These are phyloP conservation scores for Talaromyces thailandensis DNA, from an alignment of 495 filamentous ascomycete species.

Conservation along the genomic window DNA sequence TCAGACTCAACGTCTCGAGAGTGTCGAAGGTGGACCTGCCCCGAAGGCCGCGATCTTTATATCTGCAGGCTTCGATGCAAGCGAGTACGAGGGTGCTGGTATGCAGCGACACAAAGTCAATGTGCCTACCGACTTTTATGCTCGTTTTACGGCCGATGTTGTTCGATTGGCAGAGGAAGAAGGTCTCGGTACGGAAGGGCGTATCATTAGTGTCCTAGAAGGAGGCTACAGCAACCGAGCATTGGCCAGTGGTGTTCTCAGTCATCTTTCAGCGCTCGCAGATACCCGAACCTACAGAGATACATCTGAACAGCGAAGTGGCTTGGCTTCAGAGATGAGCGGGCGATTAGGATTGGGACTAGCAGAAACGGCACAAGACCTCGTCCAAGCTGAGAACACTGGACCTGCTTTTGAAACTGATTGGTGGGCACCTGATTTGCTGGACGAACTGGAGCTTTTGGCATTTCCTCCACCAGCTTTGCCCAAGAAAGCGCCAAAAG, in stretches of 20 bases:
- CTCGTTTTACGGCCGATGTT: slow-evolving; percentile 76
- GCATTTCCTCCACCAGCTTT: slow-evolving; percentile 37
- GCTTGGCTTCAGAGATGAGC: slow-evolving; percentile 20
- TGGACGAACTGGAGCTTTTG: slow-evolving; percentile 57
- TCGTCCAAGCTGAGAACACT: slow-evolving; percentile 1
- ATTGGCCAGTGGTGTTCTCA: slow-evolving; percentile 75
- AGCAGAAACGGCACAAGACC: not conserved
- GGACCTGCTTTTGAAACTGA: slow-evolving; percentile 45
- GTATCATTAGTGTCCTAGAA: slow-evolving; percentile 87
- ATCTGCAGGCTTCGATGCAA: slow-evolving; percentile 93
- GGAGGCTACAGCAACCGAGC: slow-evolving; percentile 93
- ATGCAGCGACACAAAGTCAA: slow-evolving; percentile 96
- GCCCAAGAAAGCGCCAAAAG: slow-evolving; percentile 42
- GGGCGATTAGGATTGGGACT: slow-evolving; percentile 14
- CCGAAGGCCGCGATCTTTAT: slow-evolving; percentile 86
- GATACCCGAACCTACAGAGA: slow-evolving; percentile 14
- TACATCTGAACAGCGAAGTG: slow-evolving; percentile 5
- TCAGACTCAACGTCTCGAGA: slow-evolving; percentile 54
- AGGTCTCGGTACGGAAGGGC: slow-evolving; percentile 64
- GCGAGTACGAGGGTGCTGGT: slow-evolving; percentile 78
- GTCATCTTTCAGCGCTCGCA: slow-evolving; percentile 73
- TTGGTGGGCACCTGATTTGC: slow-evolving; percentile 67
- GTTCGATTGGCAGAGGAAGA: slow-evolving; percentile 75
- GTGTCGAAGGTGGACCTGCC: slow-evolving; percentile 37
- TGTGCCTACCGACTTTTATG: slow-evolving; percentile 95